Base-by-base conservation (phyloP, 2,329 filamentous ascomycete genomes). In the Bipolaris oryzae region DNA sequence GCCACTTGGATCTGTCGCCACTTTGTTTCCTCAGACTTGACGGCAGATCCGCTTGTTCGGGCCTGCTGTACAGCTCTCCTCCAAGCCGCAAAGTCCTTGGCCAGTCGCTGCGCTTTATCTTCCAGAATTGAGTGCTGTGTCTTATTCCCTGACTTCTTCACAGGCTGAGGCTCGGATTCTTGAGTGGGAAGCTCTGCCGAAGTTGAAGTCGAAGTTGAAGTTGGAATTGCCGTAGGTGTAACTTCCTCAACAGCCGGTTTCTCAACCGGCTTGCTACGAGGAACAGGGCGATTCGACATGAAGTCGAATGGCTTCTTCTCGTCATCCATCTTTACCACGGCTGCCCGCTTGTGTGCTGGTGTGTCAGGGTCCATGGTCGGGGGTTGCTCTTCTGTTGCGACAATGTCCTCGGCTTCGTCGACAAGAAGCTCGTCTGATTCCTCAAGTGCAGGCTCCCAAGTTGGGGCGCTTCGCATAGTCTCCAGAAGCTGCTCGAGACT, bases 251-350 rank as follows among this genome's bases (percentile, higher is more conserved):
- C 62, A 74, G 64, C 11, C 77, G 69, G 57, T 76, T 57, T 50
- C 34, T 59, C 55, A 5, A 53, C 55, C 41, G 68, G 63, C 55
- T 70, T 68, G 3, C 60, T 60, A 37, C 67, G 71, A 28, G 70
- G 71, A 11, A 72, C 67, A 15, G 71, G 71, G 15, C 71, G 63
- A 47, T 74, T 74, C 15, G 72, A 74, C 72, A 74, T 74, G 60
- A 75, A 75, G 51, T 75, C 73, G 47, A 75, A 75, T 15, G 65
- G 65, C 45, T 65, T 72, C 58, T 67, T 67, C 10, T 72, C 66
- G 0, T 62, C 33, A 46, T 72, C 69, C 39, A 64, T 56, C 57
- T 71, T 74, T 20, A 71, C 66, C 4, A 72, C 41, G 31, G 71
- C 70, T 9, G 63, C 66, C 20, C 59, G 62, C 57, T 68, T 67